Conservation (phyloP, 352 stramenopile genomes). For the Hyaloperonospora arabidopsidis region DNA sequence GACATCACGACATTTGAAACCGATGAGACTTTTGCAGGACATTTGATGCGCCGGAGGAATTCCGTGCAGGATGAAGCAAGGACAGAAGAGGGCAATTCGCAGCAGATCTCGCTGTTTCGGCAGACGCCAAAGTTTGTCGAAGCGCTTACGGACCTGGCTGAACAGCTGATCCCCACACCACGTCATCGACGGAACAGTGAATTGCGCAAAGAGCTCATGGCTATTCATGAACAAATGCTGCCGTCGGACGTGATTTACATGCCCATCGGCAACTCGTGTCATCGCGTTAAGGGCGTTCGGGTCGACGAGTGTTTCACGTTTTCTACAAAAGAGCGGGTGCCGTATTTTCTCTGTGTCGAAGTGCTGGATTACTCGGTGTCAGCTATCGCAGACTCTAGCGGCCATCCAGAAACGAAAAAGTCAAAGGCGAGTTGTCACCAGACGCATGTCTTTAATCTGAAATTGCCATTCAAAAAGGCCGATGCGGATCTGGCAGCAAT, state of each 20-base stretch:
- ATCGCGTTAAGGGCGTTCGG: constrained; percentile 64
- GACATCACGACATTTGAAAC: constrained; percentile 24
- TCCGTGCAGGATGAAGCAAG: constrained; percentile 51
- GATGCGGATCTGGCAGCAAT: constrained; percentile 5
- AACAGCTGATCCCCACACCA: constrained; percentile 48
- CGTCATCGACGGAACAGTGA: constrained; percentile 39
- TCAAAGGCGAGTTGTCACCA: constrained; percentile 22
- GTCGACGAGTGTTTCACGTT: constrained; percentile 79
- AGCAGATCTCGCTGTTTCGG: constrained; percentile 61
- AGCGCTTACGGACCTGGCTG: constrained; percentile 57
- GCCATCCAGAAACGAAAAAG: constrained; percentile 24
- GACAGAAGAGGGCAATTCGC: constrained; percentile 47
- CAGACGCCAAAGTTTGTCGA: constrained; percentile 63
- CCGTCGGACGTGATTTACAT: constrained; percentile 75
- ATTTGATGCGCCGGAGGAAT: constrained; percentile 43
- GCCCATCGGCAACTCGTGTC: constrained; percentile 64
- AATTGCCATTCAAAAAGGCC: constrained; percentile 46
- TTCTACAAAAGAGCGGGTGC: constrained; percentile 77
- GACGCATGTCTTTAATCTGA: constrained; percentile 36
- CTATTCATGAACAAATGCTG: constrained; percentile 47
- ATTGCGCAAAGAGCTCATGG: constrained; percentile 36
- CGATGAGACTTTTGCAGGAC: constrained; percentile 51
- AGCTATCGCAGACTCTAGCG: constrained; percentile 14
- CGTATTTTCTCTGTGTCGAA: constrained; percentile 76
- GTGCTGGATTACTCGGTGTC: constrained; percentile 63